Evolutionary conservation across 495 filamentous ascomycete genomes (phyloP).

Genomic region (Aspergillus nanangensis): DNA sequence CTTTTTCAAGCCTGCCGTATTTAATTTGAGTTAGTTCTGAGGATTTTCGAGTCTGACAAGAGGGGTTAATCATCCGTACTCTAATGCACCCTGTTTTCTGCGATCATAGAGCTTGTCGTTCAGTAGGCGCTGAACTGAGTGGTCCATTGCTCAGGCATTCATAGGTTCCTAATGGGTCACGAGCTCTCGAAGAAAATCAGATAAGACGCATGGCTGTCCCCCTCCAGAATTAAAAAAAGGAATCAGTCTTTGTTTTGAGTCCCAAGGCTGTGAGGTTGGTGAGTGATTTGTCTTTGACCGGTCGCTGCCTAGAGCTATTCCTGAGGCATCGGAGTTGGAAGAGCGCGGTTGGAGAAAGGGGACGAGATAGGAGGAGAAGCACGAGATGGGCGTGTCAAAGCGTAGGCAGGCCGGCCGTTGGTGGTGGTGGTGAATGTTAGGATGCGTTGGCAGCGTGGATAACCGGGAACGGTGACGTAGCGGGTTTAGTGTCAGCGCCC

Average conservation of each 20-base stretch:
- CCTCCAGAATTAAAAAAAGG: no score
- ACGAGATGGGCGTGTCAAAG: not conserved
- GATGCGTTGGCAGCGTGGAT: conserved; percentile 38
- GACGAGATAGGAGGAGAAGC: not conserved
- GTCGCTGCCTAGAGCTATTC: conserved; percentile 12
- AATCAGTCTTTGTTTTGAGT: conserved; percentile 5
- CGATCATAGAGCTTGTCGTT: conserved; percentile 99
- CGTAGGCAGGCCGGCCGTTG: not conserved
- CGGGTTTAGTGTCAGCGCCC: conserved; percentile 34
- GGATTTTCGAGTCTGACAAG: not conserved
- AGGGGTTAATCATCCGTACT: conserved; percentile 56
- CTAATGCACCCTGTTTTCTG: conserved; percentile 91
- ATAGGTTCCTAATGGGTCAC: conserved; percentile 18
- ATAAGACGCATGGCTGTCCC: conserved; percentile 35
- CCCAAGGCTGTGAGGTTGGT: no score
- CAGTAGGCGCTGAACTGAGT: conserved; percentile 79
- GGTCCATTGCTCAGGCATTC: conserved; percentile 64
- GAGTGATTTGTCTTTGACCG: not conserved
- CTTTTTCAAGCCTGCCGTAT: conserved; percentile 70
- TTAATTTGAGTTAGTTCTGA: not conserved
- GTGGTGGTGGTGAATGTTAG: not conserved
- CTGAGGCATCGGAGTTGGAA: conserved; percentile 1
- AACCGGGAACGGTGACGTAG: conserved; percentile 27
- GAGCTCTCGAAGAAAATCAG: conserved; percentile 18
- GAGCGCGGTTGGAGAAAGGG: no score